A percentile compares a stretch with the other conserved stretches of the same genome.
Evolutionary conservation across 1,139 yeast species (phyloP).

Genomic region (Lodderomyces metapsilosis): DNA sequence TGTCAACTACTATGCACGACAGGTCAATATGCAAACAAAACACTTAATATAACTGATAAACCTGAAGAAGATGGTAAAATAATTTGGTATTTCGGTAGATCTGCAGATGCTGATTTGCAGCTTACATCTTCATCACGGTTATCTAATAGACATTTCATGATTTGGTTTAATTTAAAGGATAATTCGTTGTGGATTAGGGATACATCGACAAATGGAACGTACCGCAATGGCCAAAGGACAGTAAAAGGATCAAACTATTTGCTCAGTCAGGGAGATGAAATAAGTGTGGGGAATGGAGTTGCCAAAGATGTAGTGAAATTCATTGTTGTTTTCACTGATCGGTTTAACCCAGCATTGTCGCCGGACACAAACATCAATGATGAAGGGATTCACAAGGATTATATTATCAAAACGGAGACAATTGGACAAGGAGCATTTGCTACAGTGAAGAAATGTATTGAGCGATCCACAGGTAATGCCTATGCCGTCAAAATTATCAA

Average conservation of each 20-base stretch:
- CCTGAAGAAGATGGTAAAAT: conserved; percentile 31
- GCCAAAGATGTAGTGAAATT: conserved; percentile 72
- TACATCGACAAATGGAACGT: conserved; percentile 86
- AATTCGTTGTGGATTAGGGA: conserved; percentile 66
- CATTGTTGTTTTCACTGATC: conserved; percentile 60
- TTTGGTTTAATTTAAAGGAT: conserved; percentile 58
- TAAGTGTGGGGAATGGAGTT: conserved; percentile 87
- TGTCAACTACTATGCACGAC: conserved; percentile 65
- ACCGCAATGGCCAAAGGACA: conserved; percentile 68
- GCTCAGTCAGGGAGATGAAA: conserved; percentile 87
- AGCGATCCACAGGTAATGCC: conserved; percentile 77
- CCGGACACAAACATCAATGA: conserved; percentile 21
- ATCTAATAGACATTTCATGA: conserved; percentile 74
- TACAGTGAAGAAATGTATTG: conserved; percentile 86
- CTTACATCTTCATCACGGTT: conserved; percentile 64
- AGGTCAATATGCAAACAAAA: conserved; percentile 53
- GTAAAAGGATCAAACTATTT: conserved; percentile 82
- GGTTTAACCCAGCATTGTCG: conserved; percentile 36
- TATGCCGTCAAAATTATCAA: conserved; percentile 90
- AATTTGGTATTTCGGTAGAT: conserved; percentile 80
- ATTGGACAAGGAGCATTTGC: conserved; percentile 98
- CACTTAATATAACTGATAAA: conserved; percentile 25
- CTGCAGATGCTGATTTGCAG: conserved; percentile 62
- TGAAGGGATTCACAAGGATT: conserved; percentile 66
- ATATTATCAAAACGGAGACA: conserved; percentile 75